These are phyloP conservation scores for Stereocaulon alpinum DNA, from an alignment of 495 filamentous ascomycete species.

Conservation along the genomic window DNA sequence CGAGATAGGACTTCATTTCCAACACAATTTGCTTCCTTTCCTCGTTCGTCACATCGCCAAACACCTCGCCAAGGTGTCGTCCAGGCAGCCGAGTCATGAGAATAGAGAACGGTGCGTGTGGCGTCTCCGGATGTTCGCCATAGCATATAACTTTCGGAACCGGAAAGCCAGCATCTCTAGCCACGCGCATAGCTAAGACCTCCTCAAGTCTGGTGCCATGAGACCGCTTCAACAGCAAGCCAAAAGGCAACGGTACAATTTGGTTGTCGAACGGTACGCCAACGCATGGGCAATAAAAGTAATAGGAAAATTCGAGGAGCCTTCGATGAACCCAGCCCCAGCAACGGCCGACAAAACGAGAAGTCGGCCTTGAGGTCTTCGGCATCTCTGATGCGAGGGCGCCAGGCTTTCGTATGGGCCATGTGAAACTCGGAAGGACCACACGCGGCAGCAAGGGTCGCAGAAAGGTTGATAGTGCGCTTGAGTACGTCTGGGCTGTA, in stretches of 20 bases:
- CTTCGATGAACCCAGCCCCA: not conserved
- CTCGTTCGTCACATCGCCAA: too few species aligned
- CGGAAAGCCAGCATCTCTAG: slow-evolving; percentile 14
- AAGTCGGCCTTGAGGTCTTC: too few species aligned
- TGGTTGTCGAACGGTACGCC: slow-evolving; percentile 27
- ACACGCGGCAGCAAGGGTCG: too few species aligned
- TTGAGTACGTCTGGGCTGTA: too few species aligned
- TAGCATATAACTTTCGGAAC: slow-evolving; percentile 33
- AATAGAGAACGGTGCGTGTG: slow-evolving; percentile 30
- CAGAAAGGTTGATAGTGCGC: too few species aligned
- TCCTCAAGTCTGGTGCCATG: slow-evolving; percentile 35
- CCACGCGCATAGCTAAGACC: slow-evolving; percentile 31
- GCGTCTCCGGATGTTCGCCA: slow-evolving; percentile 31
- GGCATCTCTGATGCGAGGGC: too few species aligned
- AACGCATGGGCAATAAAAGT: slow-evolving; percentile 23
- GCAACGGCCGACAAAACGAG: not conserved
- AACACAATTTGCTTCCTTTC: too few species aligned
- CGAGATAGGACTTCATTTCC: too few species aligned
- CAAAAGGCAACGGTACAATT: slow-evolving; percentile 27
- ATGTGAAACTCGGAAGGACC: too few species aligned
- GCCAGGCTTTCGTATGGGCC: too few species aligned
- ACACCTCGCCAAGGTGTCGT: too few species aligned
- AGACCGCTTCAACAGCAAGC: slow-evolving; percentile 33
- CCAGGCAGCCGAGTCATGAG: slow-evolving; percentile 29
- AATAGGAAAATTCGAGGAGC: slow-evolving; percentile 16